Percentiles rank a stretch among this genome's conserved stretches.
Conservation (phyloP, 441 rosid genomes). For the Breynia disticha region DNA sequence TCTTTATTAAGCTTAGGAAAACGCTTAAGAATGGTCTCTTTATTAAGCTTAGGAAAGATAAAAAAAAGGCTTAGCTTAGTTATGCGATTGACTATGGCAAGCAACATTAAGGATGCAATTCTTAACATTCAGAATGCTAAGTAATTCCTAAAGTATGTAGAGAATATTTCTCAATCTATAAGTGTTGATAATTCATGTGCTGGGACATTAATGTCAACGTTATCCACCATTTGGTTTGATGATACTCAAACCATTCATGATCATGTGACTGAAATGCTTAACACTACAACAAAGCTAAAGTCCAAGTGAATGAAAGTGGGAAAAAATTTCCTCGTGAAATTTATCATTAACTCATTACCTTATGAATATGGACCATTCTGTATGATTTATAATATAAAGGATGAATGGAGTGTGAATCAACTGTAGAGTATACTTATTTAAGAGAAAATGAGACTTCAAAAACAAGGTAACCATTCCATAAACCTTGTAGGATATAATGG, state of each 20-base stretch:
- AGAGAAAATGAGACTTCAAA: conserved; percentile 3
- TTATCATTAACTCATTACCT: conserved; percentile 1
- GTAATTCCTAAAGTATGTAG: conserved; percentile 5
- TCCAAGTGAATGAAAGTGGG: background rate
- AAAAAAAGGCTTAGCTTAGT: background rate
- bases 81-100: background rate
- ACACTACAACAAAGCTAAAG: too few relatives aligned
- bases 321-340: background rate
- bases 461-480: background rate
- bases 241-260: background rate
- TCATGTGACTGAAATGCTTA: background rate
- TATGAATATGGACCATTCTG: conserved; percentile 2
- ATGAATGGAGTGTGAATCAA: background rate
- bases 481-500: conserved; percentile 2
- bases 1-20: background rate
- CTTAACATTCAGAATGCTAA: too few relatives aligned
- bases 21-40: background rate
- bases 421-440: conserved; percentile 1
- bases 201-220: background rate
- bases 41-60: background rate
- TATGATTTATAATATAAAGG: background rate
- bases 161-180: background rate
- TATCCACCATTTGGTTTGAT: background rate
- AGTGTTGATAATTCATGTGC: background rate
- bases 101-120: conserved; percentile 4